Evolutionary conservation across 208 protist species (phyloP).

Genomic region (Dictyostelium gargantuum): DNA sequence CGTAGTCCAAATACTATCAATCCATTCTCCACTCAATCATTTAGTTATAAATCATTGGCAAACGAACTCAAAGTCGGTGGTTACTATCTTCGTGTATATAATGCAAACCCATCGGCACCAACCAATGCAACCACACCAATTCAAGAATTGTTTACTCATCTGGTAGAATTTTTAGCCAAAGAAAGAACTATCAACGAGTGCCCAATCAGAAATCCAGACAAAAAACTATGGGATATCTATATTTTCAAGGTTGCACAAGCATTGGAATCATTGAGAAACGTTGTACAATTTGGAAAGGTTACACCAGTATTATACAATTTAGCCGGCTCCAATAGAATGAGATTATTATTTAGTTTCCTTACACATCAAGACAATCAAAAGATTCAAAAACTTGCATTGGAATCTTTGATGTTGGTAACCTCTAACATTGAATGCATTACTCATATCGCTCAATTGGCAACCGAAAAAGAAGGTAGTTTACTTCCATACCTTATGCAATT

Average conservation of each 20-base stretch:
- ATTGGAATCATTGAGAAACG: background rate
- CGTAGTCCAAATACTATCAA: background rate
- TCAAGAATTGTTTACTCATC: slow-evolving; percentile 1
- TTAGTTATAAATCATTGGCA: slow-evolving; percentile 33
- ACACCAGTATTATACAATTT: background rate
- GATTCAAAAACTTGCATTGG: background rate
- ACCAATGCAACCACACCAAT: slow-evolving; percentile 51
- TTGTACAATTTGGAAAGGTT: slow-evolving; percentile 35
- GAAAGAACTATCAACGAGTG: background rate
- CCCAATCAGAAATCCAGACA: background rate
- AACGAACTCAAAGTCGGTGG: slow-evolving; percentile 89
- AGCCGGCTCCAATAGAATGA: background rate
- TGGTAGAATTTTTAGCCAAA: background rate
- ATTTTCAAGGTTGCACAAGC: background rate
- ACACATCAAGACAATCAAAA: slow-evolving; percentile 1
- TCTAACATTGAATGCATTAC: slow-evolving; percentile 76
- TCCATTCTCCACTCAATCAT: slow-evolving; percentile 4
- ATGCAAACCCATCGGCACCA: slow-evolving; percentile 63
- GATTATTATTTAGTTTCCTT: slow-evolving; percentile 16
- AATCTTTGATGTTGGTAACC: slow-evolving; percentile 67
- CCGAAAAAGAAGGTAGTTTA: slow-evolving; percentile 34
- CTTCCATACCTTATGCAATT: slow-evolving; percentile 42
- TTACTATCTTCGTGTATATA: slow-evolving; percentile 91
- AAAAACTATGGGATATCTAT: background rate
- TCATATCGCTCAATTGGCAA: slow-evolving; percentile 62